A percentile compares a stretch with the other conserved stretches of the same genome.
Evolutionary conservation across 2,329 filamentous ascomycete genomes (phyloP).

Genomic region (Beauveria rudraprayagi): DNA sequence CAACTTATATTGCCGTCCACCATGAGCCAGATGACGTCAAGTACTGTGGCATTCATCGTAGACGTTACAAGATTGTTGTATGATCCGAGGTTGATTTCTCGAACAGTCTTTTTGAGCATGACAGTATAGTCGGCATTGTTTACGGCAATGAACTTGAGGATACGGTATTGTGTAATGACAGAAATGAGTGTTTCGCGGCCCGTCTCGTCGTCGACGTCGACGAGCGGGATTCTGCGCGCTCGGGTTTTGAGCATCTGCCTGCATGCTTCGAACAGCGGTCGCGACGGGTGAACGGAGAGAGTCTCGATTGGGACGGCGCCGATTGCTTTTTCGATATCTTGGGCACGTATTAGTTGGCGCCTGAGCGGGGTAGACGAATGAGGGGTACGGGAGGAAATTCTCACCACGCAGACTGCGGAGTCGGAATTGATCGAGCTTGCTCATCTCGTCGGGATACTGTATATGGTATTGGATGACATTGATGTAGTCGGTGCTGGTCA

Average conservation of each 20-base stretch:
- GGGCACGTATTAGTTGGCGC: conserved; percentile 6
- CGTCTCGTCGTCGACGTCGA: conserved; percentile 92
- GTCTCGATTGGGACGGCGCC: conserved; percentile 88
- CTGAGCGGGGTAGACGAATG: background rate
- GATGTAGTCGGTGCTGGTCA: conserved; percentile 96
- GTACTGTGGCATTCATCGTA: conserved; percentile 80
- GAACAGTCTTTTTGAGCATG: conserved; percentile 76
- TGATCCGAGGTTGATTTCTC: conserved; percentile 77
- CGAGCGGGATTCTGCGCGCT: conserved; percentile 84
- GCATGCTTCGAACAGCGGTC: conserved; percentile 90
- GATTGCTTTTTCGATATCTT: conserved; percentile 92
- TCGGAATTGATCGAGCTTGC: conserved; percentile 87
- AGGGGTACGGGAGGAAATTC: conserved; percentile 16
- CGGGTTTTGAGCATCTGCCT: conserved; percentile 89
- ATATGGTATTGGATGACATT: conserved; percentile 99
- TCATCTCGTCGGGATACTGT: conserved; percentile 85
- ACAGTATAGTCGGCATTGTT: conserved; percentile 82
- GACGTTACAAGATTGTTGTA: conserved; percentile 76
- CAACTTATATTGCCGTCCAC: conserved; percentile 91
- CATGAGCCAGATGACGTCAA: conserved; percentile 89
- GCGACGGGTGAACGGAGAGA: conserved; percentile 86
- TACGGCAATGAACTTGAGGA: conserved; percentile 96
- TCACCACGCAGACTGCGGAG: conserved; percentile 84
- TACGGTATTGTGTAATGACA: conserved; percentile 95
- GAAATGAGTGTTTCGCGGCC: conserved; percentile 87